These are phyloP conservation scores for Patellaria atrata DNA, from an alignment of 495 filamentous ascomycete genomes.

Conservation along the genomic window DNA sequence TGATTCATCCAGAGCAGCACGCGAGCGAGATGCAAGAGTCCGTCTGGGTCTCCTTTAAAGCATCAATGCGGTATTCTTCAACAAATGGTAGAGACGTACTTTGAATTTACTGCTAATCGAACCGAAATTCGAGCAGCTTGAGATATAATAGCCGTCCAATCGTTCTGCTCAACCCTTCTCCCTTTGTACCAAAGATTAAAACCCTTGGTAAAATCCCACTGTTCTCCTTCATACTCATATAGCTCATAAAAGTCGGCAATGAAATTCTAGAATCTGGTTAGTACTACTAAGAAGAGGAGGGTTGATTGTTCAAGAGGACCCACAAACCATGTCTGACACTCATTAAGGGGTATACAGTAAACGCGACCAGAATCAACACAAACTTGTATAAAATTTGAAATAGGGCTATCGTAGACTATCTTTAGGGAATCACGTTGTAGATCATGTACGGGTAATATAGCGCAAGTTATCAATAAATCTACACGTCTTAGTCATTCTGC, in stretches of 20 bases:
- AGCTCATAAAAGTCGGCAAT: slow-evolving; percentile 7
- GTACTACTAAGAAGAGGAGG: background rate
- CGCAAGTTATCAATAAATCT: slow-evolving; percentile 3
- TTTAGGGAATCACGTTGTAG: background rate
- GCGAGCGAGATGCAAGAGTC: too few species aligned
- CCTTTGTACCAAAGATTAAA: slow-evolving; percentile 1
- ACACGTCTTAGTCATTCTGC: background rate
- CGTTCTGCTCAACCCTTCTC: background rate
- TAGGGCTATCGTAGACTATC: background rate
- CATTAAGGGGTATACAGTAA: background rate
- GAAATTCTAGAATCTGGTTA: slow-evolving; percentile 1
- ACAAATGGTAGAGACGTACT: too few species aligned
- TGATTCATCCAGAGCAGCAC: too few species aligned
- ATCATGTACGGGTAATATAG: background rate
- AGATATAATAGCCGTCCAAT: too few species aligned
- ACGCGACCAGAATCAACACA: slow-evolving; percentile 2
- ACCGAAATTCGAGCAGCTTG: too few species aligned
- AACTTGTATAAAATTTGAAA: slow-evolving; percentile 3
- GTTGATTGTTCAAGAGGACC: background rate
- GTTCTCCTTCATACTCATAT: slow-evolving; percentile 5
- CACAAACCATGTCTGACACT: slow-evolving; percentile 7
- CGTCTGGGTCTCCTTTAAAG: too few species aligned
- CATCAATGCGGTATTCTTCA: too few species aligned
- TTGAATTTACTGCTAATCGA: too few species aligned
- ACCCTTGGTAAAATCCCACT: background rate